Evolutionary conservation across 805 yeast species (phyloP).

Genomic region (Danielia reshetovae): DNA sequence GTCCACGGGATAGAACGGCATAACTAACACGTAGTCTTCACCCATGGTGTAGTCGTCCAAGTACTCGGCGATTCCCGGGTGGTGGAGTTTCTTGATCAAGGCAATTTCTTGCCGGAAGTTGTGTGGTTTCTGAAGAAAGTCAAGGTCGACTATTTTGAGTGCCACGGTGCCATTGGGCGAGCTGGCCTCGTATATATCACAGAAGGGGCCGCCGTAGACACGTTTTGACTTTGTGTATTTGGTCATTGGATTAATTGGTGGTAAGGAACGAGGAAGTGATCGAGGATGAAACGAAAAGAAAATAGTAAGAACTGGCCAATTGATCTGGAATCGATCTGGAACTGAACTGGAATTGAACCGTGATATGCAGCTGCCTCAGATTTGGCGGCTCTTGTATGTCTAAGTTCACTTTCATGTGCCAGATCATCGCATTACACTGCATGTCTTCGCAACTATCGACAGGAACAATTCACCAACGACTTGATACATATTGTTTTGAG

Average conservation of each 20-base stretch:
- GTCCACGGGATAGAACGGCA: slow-evolving; percentile 26
- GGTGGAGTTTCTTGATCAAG: slow-evolving; percentile 20
- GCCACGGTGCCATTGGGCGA: slow-evolving; percentile 17
- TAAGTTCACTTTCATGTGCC: too few species aligned
- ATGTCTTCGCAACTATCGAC: too few species aligned
- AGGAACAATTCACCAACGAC: too few species aligned
- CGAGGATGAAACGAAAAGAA: too few species aligned
- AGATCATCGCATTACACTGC: too few species aligned
- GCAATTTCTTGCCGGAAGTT: slow-evolving; percentile 28
- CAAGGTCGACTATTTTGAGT: slow-evolving; percentile 37
- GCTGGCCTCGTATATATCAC: slow-evolving; percentile 29
- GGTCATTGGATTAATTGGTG: background rate
- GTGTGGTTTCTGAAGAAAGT: slow-evolving; percentile 35
- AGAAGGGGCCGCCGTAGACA: slow-evolving; percentile 32
- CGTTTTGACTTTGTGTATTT: slow-evolving; percentile 18
- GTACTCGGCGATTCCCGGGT: slow-evolving; percentile 13
- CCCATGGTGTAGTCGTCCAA: slow-evolving; percentile 18
- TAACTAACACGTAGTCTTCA: slow-evolving; percentile 35
- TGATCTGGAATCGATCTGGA: too few species aligned
- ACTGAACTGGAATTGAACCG: too few species aligned
- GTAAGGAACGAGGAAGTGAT: too few species aligned
- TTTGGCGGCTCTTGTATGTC: too few species aligned
- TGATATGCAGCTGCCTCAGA: too few species aligned
- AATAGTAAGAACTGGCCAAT: too few species aligned
- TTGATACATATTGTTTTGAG: too few species aligned